These are phyloP conservation scores for Beta corolliflora DNA, from an alignment of 179 eudicot genomes.

Conservation along the genomic window DNA sequence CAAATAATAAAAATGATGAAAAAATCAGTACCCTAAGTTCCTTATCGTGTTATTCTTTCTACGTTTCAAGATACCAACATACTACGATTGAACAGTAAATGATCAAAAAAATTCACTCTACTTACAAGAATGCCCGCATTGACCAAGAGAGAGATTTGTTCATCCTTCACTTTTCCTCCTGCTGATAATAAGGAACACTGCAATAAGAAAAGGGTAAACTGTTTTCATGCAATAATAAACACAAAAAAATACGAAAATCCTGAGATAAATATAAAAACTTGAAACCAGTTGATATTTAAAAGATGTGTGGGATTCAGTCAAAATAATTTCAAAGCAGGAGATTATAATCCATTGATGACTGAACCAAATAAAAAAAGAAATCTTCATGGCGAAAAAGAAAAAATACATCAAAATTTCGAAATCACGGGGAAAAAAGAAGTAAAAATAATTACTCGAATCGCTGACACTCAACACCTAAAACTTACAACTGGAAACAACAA, in stretches of 20 bases:
- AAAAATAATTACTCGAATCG: neutral
- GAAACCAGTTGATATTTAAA: neutral
- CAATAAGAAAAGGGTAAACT: constrained; percentile 11
- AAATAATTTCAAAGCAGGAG: neutral
- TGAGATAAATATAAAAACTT: neutral
- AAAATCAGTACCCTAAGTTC: neutral
- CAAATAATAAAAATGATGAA: neutral
- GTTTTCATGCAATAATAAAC: neutral
- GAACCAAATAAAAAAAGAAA: neutral
- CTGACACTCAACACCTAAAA: neutral
- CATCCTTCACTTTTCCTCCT: constrained; percentile 90
- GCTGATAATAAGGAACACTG: constrained; percentile 68
- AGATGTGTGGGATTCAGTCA: constrained; percentile 6
- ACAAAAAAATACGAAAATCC: neutral
- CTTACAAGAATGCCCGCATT: constrained; percentile 92
- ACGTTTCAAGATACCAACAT: neutral
- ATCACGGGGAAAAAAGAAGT: neutral
- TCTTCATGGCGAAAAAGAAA: neutral
- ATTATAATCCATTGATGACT: neutral
- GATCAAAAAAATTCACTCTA: neutral
- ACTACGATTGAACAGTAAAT: constrained; percentile 4
- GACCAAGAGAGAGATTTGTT: constrained; percentile 74
- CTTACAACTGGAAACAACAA: constrained; percentile 1
- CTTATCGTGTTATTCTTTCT: neutral
- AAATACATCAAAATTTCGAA: neutral